Evolutionary conservation across 2,329 filamentous ascomycete species (phyloP), one percentile per base, ranked within the genome.

Genomic region (Trichophyton equinum): DNA sequence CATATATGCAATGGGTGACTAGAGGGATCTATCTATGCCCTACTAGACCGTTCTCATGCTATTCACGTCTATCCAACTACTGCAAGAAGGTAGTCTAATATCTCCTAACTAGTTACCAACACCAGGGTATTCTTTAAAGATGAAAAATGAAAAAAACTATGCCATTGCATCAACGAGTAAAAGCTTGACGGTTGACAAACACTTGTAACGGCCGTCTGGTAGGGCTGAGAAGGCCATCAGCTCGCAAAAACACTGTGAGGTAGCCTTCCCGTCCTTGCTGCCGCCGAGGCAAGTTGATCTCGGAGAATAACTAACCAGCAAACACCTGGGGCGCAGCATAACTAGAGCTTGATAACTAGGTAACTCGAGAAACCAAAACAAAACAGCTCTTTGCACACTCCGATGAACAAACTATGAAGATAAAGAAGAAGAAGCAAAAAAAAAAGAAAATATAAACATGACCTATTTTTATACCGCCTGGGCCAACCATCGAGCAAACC

Each of bases 401-500:
- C 9, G 33, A 38, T 38, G 33, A 38, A 38, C 33, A 9, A 38
- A 13, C 33, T 9, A 33, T 8, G 49, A 27, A 22, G 22, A 22
- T 22, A 22, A 22, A 22, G 22, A 22, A 2, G 22, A 22, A 22
- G 22, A 22, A 22, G 22, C 18, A 18, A 18, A 22, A n/a, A 2
- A 27, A 56, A 56, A 36, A 38, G 27, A 56, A 36, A 36, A 40
- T 33, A 56, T 18, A 20, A 56, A 8, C n/a, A 47, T 20, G 22
- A 25, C 46, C 55, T 57, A 57, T 57, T 57, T 57, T 57, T 57
- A 57, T 30, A 57, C 6, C n/a, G 11, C 40, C 9, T 20, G n/a
- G n/a, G 36, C 36, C 13, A 27, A 33, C 51, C 51, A 30, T 5
- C 8, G 9, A 8, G 25, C 27, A 18, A 27, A 20, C n/a, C 6